Base-by-base conservation (phyloP, 768 basidiomycete genomes). In the Mycena belliarum region DNA sequence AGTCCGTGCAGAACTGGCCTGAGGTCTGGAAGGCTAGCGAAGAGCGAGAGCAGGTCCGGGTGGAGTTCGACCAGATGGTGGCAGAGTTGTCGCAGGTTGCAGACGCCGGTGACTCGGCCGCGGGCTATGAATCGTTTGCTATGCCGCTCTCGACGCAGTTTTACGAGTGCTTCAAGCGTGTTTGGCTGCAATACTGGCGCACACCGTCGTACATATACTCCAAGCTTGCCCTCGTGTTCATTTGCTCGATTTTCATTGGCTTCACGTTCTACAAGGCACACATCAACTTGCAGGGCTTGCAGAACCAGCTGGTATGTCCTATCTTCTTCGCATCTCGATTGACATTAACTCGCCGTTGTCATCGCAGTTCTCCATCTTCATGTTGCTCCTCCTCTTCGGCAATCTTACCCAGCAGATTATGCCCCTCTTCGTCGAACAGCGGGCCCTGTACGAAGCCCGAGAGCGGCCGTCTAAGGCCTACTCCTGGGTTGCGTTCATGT, bases 21-120 rank as follows among this genome's bases (percentile, higher is more conserved):
- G 71, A 77, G 43, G 64, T 69, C 11, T 82, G 78, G 78, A 61
- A 70, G 33, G 63, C 75, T 37, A 76, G 73, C 44, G 67, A 71
- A 2, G 76, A 80, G 59, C 69, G 73, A 46, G 61, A 61, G 15
- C 63, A 65, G 6, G 69, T 76, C 49, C 74, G 77, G 56, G 56
- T 62, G 10, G 73, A 79, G 49, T 76, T 81, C 47, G 61, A 67
- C 21, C 56, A 43, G 23, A 67, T 64, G 65, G 59, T 59, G 23
- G 46, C 50, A n/a, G 25, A 63, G 24, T 44, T 63, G 14, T 63
- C 62, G 23, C 26, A 47, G 32, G 24, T 60, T n/a, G 45, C 41
- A 15, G 65, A 67, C 14, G 49, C 55, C 12, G 57, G 59, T 32
- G 44, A 51, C n/a, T 61, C 59, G 14, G 52, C 56, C 2, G 54